Percentiles rank a stretch among this genome's conserved stretches.
phyloP scores from a whole-genome alignment of 2,329 filamentous ascomycete species.

The Claviceps fusiformis region DNA sequence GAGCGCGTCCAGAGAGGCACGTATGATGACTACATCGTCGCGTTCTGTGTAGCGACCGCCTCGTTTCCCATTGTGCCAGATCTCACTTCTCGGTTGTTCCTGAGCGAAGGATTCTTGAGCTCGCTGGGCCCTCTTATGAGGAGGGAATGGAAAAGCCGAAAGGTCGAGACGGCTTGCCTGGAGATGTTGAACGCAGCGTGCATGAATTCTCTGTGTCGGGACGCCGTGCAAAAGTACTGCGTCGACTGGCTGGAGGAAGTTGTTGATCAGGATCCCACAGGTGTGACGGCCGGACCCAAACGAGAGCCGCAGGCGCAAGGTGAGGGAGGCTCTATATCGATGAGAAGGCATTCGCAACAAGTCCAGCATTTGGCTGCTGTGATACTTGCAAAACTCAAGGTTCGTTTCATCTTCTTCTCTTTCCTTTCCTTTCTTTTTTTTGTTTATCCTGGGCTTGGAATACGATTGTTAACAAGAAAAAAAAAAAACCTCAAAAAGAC shows the following conservation, averaged over 20 bases:
- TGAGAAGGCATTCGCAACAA: constrained; percentile 46
- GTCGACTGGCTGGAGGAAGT: constrained; percentile 77
- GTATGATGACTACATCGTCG: constrained; percentile 78
- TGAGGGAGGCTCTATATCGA: constrained; percentile 42
- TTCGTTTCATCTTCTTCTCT: constrained; percentile 13
- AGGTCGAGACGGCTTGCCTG: constrained; percentile 74
- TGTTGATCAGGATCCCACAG: constrained; percentile 56
- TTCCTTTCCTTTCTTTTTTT: background rate
- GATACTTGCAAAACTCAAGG: constrained; percentile 58
- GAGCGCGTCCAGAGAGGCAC: constrained; percentile 57
- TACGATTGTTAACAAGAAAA: constrained; percentile 16
- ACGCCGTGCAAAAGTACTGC: constrained; percentile 75
- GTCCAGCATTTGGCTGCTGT: constrained; percentile 58
- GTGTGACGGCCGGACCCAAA: constrained; percentile 33
- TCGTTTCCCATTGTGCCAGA: constrained; percentile 77
- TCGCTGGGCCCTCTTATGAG: constrained; percentile 65
- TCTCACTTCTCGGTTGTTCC: constrained; percentile 63
- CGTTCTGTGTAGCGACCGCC: constrained; percentile 81
- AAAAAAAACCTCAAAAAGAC: no score
- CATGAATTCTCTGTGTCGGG: constrained; percentile 68
- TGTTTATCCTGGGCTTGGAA: background rate
- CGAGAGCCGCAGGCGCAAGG: constrained; percentile 45
- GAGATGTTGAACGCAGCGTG: constrained; percentile 88
- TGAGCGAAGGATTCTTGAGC: constrained; percentile 75
- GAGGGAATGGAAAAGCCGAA: constrained; percentile 68